A percentile compares a stretch with the other conserved stretches of the same genome.
These are phyloP conservation scores for Microascus cirrosus DNA, from an alignment of 2,329 filamentous ascomycete species.

Conservation along the genomic window DNA sequence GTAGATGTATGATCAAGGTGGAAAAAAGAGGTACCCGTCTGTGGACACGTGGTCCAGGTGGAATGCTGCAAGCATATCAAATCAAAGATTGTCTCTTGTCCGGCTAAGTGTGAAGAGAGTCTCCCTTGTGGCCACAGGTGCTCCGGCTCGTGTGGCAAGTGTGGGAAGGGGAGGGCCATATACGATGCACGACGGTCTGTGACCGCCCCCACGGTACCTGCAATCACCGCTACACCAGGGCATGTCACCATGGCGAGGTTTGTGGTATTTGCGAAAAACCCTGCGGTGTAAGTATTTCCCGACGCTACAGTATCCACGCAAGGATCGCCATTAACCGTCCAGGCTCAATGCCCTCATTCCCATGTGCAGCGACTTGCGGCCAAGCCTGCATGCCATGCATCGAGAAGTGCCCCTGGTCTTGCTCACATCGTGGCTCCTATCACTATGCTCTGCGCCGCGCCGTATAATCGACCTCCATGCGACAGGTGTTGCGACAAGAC, in stretches of 20 bases:
- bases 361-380: constrained; percentile 38
- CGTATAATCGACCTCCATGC: constrained; percentile 56
- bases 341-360: constrained; percentile 39
- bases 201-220: constrained; percentile 40
- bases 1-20: background rate
- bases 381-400: constrained; percentile 51
- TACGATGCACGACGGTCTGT: constrained; percentile 23
- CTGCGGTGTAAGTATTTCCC: constrained; percentile 31
- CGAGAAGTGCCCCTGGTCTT: constrained; percentile 36
- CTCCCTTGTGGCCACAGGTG: background rate
- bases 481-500: constrained; percentile 40
- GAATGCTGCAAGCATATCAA: background rate
- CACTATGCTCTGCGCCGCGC: constrained; percentile 48
- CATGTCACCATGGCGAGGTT: constrained; percentile 7
- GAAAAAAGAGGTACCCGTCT: background rate
- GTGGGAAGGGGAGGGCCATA: constrained; percentile 25
- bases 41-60: background rate
- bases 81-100: background rate
- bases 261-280: constrained; percentile 41
- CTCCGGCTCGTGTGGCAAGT: background rate
- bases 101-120: background rate
- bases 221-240: constrained; percentile 36
- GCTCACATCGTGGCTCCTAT: constrained; percentile 38
- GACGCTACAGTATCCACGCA: background rate
- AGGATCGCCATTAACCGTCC: background rate